Base-by-base conservation (phyloP, 805 yeast genomes). In the Yarrowia sp. region DNA sequence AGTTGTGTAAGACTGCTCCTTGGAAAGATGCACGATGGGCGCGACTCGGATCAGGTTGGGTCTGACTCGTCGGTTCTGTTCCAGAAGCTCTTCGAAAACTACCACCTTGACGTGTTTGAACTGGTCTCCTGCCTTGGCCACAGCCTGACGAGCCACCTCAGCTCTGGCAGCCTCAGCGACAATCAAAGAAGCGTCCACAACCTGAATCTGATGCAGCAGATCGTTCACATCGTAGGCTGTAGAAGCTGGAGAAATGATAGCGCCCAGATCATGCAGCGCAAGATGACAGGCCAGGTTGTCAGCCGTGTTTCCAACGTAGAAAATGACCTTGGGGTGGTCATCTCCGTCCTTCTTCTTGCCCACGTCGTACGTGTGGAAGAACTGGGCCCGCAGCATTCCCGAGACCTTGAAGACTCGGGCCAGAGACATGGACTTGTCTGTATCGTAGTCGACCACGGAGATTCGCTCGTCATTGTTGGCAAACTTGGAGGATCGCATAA, bases 71-170 rank as follows among this genome's bases (percentile, higher is more conserved):
- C 63, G 49, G 41, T 43, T 36, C 38, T 41, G 51, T 4, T 28
- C 63, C n/a, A 58, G 32, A 30, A 58, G 38, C 14, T 58, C 63
- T 38, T 58, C 63, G n/a, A 58, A 58, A 3, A 58, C 63, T 16
- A 58, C 51, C 0, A 58, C 49, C 49, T 43, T 46, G 32, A 58
- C 40, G 30, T 58, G 10, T 35, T 38, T 54, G 48, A 35, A 35
- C 22, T 22, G 5, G 21, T 80, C 82, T 62, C 81, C 77, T 0
- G 85, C 76, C 1, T 81, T 76, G 68, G 83, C 83, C 61, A 85
- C 75, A 28, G 69, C 70, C 48, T 40, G 32, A 9, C 40, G 38
- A 28, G 63, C 63, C 32, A 41, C 63, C 4, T 41, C 63, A 2
- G 63, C 63, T 22, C 41, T 19, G 8, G 33, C 63, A 4, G 40